These are phyloP conservation scores for Leucocoprinus leucothites DNA, from an alignment of 768 basidiomycete genomes.

Conservation along the genomic window DNA sequence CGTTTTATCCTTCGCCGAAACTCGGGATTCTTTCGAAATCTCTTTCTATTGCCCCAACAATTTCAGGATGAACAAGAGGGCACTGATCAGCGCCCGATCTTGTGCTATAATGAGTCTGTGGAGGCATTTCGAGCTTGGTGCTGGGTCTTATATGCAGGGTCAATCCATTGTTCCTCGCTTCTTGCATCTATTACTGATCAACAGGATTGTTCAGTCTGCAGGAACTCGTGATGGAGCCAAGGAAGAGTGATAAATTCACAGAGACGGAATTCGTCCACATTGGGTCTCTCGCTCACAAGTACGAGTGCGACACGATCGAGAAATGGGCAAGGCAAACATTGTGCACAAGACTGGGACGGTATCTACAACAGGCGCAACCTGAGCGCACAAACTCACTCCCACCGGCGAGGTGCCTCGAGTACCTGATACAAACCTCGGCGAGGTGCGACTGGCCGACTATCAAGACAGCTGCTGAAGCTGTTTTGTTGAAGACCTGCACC, in stretches of 20 bases:
- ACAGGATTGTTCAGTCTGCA: background rate
- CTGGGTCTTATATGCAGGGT: constrained; percentile 5
- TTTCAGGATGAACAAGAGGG: too few species aligned
- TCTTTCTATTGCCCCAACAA: background rate
- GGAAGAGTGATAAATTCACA: background rate
- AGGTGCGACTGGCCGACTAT: background rate
- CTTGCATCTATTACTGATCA: too few species aligned
- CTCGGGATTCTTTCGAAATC: background rate
- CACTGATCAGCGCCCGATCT: too few species aligned
- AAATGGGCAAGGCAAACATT: background rate
- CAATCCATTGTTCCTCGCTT: background rate
- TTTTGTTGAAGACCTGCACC: too few species aligned
- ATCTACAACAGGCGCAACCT: too few species aligned
- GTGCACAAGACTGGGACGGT: background rate
- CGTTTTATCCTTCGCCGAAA: background rate
- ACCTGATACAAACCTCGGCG: background rate
- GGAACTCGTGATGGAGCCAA: background rate
- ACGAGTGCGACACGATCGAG: background rate
- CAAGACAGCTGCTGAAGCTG: too few species aligned
- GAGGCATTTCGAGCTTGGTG: constrained; percentile 5
- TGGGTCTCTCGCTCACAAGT: background rate
- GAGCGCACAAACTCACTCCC: too few species aligned
- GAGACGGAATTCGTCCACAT: background rate
- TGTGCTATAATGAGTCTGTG: too few species aligned
- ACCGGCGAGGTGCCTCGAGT: background rate